Evolutionary conservation across 148 eudicot genomes (phyloP).

Genomic region (Polygonum aviculare): DNA sequence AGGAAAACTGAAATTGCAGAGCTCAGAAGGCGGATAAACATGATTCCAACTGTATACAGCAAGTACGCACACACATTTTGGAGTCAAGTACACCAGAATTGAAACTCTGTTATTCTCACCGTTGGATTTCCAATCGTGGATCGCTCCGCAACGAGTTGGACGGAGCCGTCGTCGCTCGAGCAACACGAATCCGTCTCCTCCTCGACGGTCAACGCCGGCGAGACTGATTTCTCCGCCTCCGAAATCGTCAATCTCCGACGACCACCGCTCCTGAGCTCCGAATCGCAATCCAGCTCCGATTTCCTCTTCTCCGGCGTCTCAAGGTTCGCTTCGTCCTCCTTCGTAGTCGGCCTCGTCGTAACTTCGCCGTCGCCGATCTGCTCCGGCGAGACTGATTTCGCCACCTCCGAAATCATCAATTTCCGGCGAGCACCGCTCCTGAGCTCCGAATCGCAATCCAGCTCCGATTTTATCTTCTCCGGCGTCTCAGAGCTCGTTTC

Average conservation of each 20-base stretch:
- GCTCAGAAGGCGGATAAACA: conserved; percentile 1
- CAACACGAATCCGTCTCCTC: conserved; percentile 2
- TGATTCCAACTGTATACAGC: not conserved
- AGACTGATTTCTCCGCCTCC: not conserved
- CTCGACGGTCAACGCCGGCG: not conserved
- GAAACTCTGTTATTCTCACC: not conserved
- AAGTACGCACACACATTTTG: conserved; percentile 5
- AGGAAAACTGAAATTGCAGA: conserved; percentile 5
- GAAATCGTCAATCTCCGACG: conserved; percentile 3
- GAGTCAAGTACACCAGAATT: not conserved
- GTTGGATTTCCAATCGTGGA: conserved; percentile 1
- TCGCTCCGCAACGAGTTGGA: not conserved
- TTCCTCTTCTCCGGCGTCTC: not conserved
- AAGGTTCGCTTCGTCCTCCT: not conserved
- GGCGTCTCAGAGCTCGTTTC: not conserved
- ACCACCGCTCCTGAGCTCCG: not conserved
- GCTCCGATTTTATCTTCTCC: not conserved
- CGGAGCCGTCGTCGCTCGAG: not conserved
- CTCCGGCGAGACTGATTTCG: not conserved
- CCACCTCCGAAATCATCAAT: not conserved
- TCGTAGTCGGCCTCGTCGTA: not conserved
- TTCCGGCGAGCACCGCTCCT: too few species aligned
- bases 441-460: not conserved
- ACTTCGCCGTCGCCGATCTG: not conserved
- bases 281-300: not conserved